phyloP scores from a whole-genome alignment of 2,329 filamentous ascomycete genomes.

The Coniochaeta sp. region DNA sequence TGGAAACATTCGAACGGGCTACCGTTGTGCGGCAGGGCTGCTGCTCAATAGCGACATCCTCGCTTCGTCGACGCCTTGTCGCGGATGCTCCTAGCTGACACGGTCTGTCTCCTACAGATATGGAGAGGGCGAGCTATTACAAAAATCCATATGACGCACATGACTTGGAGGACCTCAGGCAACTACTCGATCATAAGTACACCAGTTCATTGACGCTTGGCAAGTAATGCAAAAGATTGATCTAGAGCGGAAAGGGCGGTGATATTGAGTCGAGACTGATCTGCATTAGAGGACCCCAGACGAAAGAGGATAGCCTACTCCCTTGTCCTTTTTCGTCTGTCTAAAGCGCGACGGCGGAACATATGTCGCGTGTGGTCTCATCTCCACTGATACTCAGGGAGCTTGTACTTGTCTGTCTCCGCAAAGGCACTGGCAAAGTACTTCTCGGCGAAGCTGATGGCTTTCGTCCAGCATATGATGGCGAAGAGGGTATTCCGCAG shows the following conservation, averaged over 20 bases:
- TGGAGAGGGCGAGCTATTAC: background rate
- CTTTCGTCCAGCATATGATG: conserved; percentile 27
- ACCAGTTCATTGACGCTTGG: too few relatives aligned
- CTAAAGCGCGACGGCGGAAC: background rate
- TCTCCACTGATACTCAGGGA: conserved; percentile 28
- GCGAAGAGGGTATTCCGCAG: conserved; percentile 32
- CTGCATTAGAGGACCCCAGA: background rate
- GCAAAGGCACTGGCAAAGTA: conserved; percentile 23
- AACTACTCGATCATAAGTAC: too few relatives aligned
- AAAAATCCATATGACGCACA: too few relatives aligned
- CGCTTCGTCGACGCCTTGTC: too few relatives aligned
- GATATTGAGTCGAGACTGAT: background rate
- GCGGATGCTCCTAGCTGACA: too few relatives aligned
- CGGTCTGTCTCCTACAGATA: too few relatives aligned
- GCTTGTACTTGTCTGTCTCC: conserved; percentile 18
- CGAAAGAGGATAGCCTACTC: too few relatives aligned
- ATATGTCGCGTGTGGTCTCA: background rate
- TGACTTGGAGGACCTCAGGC: too few relatives aligned
- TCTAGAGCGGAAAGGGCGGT: background rate
- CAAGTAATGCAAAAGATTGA: too few relatives aligned
- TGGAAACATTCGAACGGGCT: too few relatives aligned
- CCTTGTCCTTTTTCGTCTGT: background rate
- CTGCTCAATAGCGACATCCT: too few relatives aligned
- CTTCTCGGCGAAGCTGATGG: conserved; percentile 21
- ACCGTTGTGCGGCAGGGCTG: too few relatives aligned